Evolutionary conservation across 139 green algal genomes (phyloP), one percentile per base, ranked within the genome.

Genomic region (Trebouxia sp.): DNA sequence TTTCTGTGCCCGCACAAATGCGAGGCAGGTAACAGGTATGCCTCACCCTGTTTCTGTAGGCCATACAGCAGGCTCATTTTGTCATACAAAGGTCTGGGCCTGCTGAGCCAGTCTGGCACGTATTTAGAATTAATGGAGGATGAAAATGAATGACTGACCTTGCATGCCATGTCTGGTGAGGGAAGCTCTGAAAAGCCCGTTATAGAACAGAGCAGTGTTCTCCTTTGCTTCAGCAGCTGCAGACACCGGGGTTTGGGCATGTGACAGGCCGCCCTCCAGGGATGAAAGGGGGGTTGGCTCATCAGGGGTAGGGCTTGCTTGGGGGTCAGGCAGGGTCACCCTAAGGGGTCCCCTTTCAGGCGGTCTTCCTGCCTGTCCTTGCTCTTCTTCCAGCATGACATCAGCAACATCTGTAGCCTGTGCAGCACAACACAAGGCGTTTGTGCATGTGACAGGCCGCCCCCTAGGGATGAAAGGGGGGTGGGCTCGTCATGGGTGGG

Each of bases 181-280:
- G 3, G 62, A 45, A 9, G 11, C 15, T 24, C 15, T 72, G 62
- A 72, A 72, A 17, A 72, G 20, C 15, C 62, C 62, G 37, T 72
- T 72, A 14, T 72, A 72, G 32, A 72, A 72, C 6, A 72, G 35
- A 10, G 62, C 62, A n/a, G 62, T 72, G 30, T 72, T n/a, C n/a
- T n/a, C n/a, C 62, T 1, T 35, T 72, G 32, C 5, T 28, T 2
- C 15, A 6, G 62, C 28, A 17, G 62, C n/a, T 26, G 2, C 62
- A 45, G 9, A 32, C 14, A 45, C 32, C 12, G 62, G 62, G 4
- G 62, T 45, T 32, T 41, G 62, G 0, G 12, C 62, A 12, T 30
- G 32, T 41, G 30, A 72, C 32, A 4, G 0, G 14, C 15, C 12
- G 28, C 62, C 62, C 32, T 35, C 62, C n/a, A 72, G 11, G 15